phyloP scores from a whole-genome alignment of 2,329 filamentous ascomycete species.

The Trichoderma brevicompactum region DNA sequence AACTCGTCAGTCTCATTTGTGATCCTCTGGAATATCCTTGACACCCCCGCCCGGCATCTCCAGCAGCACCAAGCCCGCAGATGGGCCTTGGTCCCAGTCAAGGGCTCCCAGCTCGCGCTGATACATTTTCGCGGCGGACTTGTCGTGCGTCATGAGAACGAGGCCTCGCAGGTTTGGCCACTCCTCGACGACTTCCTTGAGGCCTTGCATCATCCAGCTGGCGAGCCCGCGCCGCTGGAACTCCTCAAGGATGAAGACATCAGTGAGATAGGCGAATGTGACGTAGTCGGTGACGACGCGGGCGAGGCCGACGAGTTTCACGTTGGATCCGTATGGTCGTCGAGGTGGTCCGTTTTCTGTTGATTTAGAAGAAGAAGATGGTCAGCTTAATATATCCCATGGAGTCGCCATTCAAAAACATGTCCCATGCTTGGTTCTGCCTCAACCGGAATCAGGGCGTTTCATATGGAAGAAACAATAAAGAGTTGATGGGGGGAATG shows the following conservation, averaged over 20 bases:
- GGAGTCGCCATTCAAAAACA: neutral
- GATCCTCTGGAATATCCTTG: conserved; percentile 43
- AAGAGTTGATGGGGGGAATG: conserved; percentile 32
- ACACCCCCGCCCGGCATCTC: conserved; percentile 47
- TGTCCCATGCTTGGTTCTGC: neutral
- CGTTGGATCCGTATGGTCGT: conserved; percentile 38
- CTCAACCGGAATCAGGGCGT: too few species aligned
- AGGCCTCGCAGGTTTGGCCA: conserved; percentile 65
- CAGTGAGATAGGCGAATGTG: conserved; percentile 69
- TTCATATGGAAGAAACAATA: neutral
- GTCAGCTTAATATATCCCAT: conserved; percentile 2
- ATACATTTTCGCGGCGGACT: conserved; percentile 51
- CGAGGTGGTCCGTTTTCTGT: conserved; percentile 42
- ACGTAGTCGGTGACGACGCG: conserved; percentile 71
- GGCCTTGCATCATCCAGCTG: conserved; percentile 65
- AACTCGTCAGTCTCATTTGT: conserved; percentile 28
- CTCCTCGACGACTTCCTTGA: conserved; percentile 59
- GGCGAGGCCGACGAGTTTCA: conserved; percentile 48
- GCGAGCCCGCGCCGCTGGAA: conserved; percentile 67
- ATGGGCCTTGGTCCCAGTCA: conserved; percentile 49
- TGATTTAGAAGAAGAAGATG: neutral
- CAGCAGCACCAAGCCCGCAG: conserved; percentile 47
- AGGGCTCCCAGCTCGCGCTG: conserved; percentile 51
- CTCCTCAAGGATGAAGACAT: conserved; percentile 66
- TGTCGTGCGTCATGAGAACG: conserved; percentile 57